Evolutionary conservation across 2,329 filamentous ascomycete species (phyloP), one percentile per base, ranked within the genome.

Genomic region (Aureobasidium mangrovei): DNA sequence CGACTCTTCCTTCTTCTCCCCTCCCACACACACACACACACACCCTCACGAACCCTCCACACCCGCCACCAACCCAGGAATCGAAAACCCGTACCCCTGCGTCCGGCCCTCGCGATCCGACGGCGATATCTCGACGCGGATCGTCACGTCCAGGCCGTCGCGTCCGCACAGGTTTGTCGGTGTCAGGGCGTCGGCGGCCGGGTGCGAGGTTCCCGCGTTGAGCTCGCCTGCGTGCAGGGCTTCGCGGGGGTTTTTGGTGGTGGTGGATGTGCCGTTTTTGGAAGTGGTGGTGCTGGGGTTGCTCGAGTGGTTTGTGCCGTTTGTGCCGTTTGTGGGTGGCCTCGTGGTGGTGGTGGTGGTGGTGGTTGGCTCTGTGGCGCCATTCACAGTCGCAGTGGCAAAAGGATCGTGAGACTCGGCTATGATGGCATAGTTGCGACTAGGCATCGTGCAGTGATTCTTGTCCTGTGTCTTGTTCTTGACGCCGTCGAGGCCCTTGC

Each of bases 371-470:
- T 53, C 38, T 7, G 40, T 45, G 8, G 31, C 41, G 28, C 24
- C 49, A 32, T 45, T 36, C 4, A 40, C 33, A 29, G 52, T 43
- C 29, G 38, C 33, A 4, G 35, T 12, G 10, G 38, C 35, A 3
- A 42, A 46, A 9, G 51, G 46, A 2, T 10, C 39, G 57, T 69
- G 64, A 10, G 70, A 74, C 61, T 84, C 80, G 42, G 76, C 76
- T 66, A 84, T 79, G 64, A 80, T 80, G 55, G 81, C 81, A 64
- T 80, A 84, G 67, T 85, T 84, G 53, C 82, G 74, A 48, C 77
- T 80, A 1, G 82, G 81, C 82, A 96, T 96, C 8, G 91, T 96
- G 58, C 88, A 86, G 59, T 88, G 80, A 70, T 96, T 96, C 65
- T 79, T 85, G 41, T 74, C 74, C 1, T 83, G 80, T 3, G 85